Percentiles rank a stretch among this genome's conserved stretches.
phyloP scores from a whole-genome alignment of 306 rosid genomes.

The Spatholobus suberectus region DNA sequence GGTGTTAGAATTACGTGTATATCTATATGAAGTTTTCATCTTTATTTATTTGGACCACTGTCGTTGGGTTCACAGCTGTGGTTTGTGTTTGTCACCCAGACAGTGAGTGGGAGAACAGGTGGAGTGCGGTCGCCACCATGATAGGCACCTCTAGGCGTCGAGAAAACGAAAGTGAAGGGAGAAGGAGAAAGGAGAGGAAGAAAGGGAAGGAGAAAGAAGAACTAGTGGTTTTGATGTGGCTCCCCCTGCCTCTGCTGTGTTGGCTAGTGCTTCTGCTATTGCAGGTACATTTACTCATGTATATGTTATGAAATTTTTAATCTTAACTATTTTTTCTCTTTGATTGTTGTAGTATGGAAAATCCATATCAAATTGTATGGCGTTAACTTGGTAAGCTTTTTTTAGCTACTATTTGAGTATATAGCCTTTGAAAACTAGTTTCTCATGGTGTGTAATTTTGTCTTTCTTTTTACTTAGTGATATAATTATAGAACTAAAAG shows the following conservation, averaged over 20 bases:
- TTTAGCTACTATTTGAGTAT: constrained; percentile 64
- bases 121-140: no score
- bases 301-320: constrained; percentile 42
- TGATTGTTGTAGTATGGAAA: constrained; percentile 90
- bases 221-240: constrained; percentile 99
- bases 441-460: constrained; percentile 59
- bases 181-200: no score
- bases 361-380: constrained; percentile 90
- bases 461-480: constrained; percentile 70
- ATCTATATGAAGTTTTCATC: no score
- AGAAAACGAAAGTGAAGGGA: no score
- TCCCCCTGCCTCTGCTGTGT: constrained; percentile 87
- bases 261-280: constrained; percentile 65
- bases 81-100: no score
- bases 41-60: no score
- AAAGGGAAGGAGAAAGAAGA: no score
- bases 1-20: no score
- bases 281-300: constrained; percentile 68
- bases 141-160: no score
- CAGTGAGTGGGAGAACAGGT: no score
- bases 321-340: constrained; percentile 73
- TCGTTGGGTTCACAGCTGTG: no score
- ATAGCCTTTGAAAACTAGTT: constrained; percentile 57
- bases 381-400: constrained; percentile 90
- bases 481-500: constrained; percentile 94